phyloP scores from a whole-genome alignment of 805 yeast species.

The Ogataea henricii region DNA sequence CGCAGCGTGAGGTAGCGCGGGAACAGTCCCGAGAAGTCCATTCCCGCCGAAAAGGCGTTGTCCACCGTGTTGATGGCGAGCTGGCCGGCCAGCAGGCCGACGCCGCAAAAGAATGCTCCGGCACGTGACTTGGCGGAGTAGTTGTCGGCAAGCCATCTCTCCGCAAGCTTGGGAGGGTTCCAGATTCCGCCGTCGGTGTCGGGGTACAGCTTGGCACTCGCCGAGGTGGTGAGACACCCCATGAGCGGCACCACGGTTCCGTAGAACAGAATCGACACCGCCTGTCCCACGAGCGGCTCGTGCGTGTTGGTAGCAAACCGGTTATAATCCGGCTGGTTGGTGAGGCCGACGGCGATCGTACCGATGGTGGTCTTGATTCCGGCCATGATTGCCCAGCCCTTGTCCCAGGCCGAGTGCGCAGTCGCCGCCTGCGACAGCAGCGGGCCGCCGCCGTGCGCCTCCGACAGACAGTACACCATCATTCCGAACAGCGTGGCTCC shows the following conservation, averaged over 20 bases:
- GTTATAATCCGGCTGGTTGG: conserved; percentile 45
- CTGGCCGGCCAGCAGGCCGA: conserved; percentile 39
- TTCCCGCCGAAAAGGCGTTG: conserved; percentile 48
- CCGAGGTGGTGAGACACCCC: conserved; percentile 52
- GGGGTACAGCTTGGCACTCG: conserved; percentile 43
- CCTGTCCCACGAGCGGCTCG: conserved; percentile 17
- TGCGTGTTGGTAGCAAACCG: conserved; percentile 34
- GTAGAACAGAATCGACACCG: conserved; percentile 12
- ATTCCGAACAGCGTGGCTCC: conserved; percentile 28
- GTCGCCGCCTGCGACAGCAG: conserved; percentile 19
- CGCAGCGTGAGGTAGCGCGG: conserved; percentile 45
- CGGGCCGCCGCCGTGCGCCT: conserved; percentile 35
- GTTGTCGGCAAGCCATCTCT: conserved; percentile 36
- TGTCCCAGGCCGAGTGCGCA: conserved; percentile 27
- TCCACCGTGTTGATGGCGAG: conserved; percentile 42
- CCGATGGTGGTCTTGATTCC: conserved; percentile 45
- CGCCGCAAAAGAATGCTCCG: conserved; percentile 49
- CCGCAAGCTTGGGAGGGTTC: conserved; percentile 46
- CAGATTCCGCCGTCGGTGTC: conserved; percentile 45
- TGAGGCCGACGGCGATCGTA: conserved; percentile 39
- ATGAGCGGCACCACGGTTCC: conserved; percentile 34
- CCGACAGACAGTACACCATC: conserved; percentile 29
- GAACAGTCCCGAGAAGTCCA: conserved; percentile 50
- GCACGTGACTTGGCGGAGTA: conserved; percentile 42
- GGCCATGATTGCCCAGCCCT: conserved; percentile 44